Evolutionary conservation across 2,329 filamentous ascomycete species (phyloP), one percentile per base, ranked within the genome.

Genomic region (Aspergillus arachidicola): DNA sequence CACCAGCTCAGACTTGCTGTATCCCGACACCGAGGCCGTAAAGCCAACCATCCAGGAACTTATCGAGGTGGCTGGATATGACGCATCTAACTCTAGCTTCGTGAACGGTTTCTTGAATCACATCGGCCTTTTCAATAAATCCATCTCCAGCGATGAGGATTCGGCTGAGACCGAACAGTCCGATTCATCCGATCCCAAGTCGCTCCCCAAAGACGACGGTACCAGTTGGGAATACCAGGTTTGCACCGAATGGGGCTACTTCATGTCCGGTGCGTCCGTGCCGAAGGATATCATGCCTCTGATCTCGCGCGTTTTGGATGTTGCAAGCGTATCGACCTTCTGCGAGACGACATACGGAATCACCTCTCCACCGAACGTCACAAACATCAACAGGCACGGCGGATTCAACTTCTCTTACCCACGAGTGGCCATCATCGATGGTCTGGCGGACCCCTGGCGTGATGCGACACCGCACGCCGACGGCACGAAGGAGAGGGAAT

Each of bases 401-500:
- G 91, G 88, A 14, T 91, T 88, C 76, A 80, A 86, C 73, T 89
- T 95, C 69, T 85, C 85, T 53, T 93, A 92, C 73, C 86, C 89
- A 1, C 89, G 92, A 1, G 85, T 96, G 0, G 93, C 93, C 3
- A 85, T 91, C 55, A 81, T 96, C 45, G 92, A 93, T 65, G 92
- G 92, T 32, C 86, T 91, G 66, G 86, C 87, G 61, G 93, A 96
- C 72, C 92, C 92, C 0, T 96, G 93, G 93, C 85, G 89, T 21
- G 86, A 87, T 0, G 91, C 90, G 0, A 91, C 89, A 0, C 87
- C 90, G 0, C 88, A 94, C 57, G 89, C 88, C 0, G 84, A 87
- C n/a, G 85, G 82, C 1, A 84, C 87, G 0, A 81, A 83, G 0
- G 78, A 81, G 34, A 82, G 91, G 23, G 76, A 80, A 16, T 90